Evolutionary conservation across 1,284 basidiomycete genomes (phyloP).

Genomic region (Cerioporus squamosus): DNA sequence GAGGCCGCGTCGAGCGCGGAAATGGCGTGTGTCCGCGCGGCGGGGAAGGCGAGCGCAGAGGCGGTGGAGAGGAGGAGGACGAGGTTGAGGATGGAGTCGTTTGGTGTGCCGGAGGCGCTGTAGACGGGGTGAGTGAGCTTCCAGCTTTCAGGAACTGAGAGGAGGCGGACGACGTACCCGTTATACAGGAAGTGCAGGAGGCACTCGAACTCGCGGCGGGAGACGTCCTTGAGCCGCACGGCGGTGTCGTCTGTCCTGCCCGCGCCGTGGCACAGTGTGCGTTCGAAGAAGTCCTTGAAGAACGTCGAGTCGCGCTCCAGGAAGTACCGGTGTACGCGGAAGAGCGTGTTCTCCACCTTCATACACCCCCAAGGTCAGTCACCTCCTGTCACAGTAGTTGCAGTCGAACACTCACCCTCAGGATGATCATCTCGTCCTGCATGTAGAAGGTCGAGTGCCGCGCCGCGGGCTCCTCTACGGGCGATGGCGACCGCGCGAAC

Average conservation of each 20-base stretch:
- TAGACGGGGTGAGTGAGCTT: neutral
- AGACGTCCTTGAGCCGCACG: conserved; percentile 25
- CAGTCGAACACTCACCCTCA: conserved; percentile 4
- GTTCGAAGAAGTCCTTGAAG: conserved; percentile 35
- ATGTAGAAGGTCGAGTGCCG: conserved; percentile 32
- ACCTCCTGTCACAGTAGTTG: no score
- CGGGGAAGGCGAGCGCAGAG: conserved; percentile 28
- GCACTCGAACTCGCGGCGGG: conserved; percentile 30
- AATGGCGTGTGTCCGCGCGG: conserved; percentile 28
- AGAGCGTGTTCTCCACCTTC: conserved; percentile 33
- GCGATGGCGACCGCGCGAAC: conserved; percentile 7
- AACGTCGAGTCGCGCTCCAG: conserved; percentile 37
- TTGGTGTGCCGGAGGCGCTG: conserved; percentile 16
- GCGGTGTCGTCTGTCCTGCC: conserved; percentile 30
- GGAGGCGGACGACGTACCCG: conserved; percentile 15
- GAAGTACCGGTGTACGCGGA: conserved; percentile 38
- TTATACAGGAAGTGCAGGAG: conserved; percentile 34
- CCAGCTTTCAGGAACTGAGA: no score
- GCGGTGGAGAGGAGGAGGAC: conserved; percentile 30
- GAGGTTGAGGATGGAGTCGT: conserved; percentile 24
- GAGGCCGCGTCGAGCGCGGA: conserved; percentile 21
- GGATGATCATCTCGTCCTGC: conserved; percentile 31
- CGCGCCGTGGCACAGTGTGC: conserved; percentile 17
- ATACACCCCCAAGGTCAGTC: no score
- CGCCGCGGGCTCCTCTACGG: conserved; percentile 16